These are phyloP conservation scores for Stagonosporopsis chrysanthemi DNA, from an alignment of 2,329 filamentous ascomycete species.

Conservation along the genomic window DNA sequence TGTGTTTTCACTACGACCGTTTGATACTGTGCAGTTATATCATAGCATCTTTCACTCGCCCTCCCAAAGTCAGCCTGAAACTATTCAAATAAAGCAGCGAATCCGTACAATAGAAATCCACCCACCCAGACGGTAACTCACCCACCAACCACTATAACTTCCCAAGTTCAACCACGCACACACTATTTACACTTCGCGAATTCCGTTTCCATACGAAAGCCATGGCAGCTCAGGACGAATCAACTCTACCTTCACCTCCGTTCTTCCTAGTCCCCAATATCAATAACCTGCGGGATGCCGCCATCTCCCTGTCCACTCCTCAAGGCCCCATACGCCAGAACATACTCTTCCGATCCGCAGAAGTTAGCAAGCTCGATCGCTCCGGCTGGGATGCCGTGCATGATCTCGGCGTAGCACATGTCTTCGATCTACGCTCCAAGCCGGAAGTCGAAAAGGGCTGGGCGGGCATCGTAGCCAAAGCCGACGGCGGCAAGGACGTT, in stretches of 20 bases:
- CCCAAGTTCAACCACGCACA: neutral
- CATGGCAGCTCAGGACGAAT: neutral
- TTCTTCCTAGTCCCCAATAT: conserved; percentile 46
- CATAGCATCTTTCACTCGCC: neutral
- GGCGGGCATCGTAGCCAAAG: conserved; percentile 30
- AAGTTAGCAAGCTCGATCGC: conserved; percentile 55
- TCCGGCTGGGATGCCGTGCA: conserved; percentile 36
- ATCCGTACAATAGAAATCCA: neutral
- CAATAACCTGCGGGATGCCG: conserved; percentile 47
- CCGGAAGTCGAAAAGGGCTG: conserved; percentile 62
- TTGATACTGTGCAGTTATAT: neutral
- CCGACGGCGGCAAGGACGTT: conserved; percentile 49
- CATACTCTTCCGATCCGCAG: conserved; percentile 72
- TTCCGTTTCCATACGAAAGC: neutral
- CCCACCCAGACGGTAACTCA: neutral
- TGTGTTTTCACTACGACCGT: no score
- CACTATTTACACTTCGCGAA: neutral
- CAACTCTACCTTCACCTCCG: conserved; percentile 28
- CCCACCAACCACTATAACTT: neutral
- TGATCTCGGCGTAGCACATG: conserved; percentile 65
- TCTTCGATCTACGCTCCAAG: conserved; percentile 73
- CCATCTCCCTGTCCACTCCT: conserved; percentile 33
- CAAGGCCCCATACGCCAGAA: conserved; percentile 58
- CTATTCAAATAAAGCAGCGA: neutral
- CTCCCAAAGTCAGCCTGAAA: neutral